Base-by-base conservation (phyloP, 2,329 filamentous ascomycete species). In the Venturia pyrina region DNA sequence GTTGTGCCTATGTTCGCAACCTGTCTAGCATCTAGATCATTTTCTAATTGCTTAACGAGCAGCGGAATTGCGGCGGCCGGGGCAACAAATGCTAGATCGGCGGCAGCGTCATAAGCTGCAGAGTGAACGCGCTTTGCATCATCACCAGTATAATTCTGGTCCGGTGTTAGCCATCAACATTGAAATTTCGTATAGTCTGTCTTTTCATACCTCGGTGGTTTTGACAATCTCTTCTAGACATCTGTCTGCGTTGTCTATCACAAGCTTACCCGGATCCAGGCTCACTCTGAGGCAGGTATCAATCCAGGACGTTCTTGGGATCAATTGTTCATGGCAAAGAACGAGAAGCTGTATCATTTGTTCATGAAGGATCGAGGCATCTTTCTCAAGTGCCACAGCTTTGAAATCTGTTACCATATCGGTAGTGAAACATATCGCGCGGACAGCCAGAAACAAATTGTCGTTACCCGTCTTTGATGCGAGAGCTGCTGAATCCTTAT, bases 31-130 rank as follows among this genome's bases (percentile, higher is more conserved):
- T 92, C 82, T 24, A 99, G 81, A 75, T 98, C 92, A 37, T 83
- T 76, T 65, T 83, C 81, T 63, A 99, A 86, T 60, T 95, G 85
- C 37, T 86, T 78, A 34, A 97, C 85, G 32, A 99, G 82, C 8
- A 85, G 83, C 5, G 91, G 85, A 24, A 91, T 89, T 77, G 96
- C 89, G 19, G 81, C 81, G 56, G 95, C 89, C 0, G 95, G 95
- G 5, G 93, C 90, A 34, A 99, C 91, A 73, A 99, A 99, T 3
- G 91, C 93, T 67, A 99, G 81, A 72, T 98, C 95, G 46, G 93
- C 92, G 13, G 91, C 90, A 8, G 93, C 91, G 70, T 87, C 87
- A 75, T 88, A 96, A 3, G 93, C 90, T 64, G 93, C 93, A 50
- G 80, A 77, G 71, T 86, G 87, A 56, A 90, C 79, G 3, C 63